phyloP scores from a whole-genome alignment of 2,329 filamentous ascomycete species.

The Fusarium fracticaudum region DNA sequence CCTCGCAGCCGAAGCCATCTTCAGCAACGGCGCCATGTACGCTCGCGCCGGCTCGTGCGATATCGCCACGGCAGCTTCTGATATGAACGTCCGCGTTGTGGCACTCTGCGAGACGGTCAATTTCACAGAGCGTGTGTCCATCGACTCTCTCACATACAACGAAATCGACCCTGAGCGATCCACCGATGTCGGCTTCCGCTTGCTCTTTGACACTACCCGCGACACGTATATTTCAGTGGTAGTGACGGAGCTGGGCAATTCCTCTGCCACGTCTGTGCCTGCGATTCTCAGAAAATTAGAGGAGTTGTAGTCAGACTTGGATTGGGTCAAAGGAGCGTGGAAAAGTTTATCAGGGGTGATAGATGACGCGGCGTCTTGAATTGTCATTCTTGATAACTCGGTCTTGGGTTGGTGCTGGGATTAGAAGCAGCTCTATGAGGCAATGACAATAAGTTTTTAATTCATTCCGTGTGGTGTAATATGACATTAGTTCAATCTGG shows the following conservation, averaged over 20 bases:
- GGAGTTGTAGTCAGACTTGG: constrained; percentile 55
- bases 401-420: constrained; percentile 12
- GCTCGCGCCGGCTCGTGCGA: constrained; percentile 88
- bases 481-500: not conserved
- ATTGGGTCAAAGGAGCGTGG: constrained; percentile 24
- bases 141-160: constrained; percentile 94
- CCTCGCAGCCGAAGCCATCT: constrained; percentile 93
- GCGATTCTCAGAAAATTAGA: constrained; percentile 66
- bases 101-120: constrained; percentile 96
- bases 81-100: constrained; percentile 80
- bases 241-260: constrained; percentile 88
- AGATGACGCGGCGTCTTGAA: constrained; percentile 29
- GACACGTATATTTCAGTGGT: constrained; percentile 88
- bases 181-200: constrained; percentile 62
- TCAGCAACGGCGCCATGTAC: constrained; percentile 92
- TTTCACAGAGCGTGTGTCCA: constrained; percentile 84
- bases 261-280: constrained; percentile 87
- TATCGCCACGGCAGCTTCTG: constrained; percentile 83
- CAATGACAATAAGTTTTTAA: constrained; percentile 5
- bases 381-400: not conserved
- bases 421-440: constrained; percentile 12
- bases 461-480: not conserved
- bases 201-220: constrained; percentile 93
- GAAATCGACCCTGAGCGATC: constrained; percentile 84
- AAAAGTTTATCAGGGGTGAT: constrained; percentile 10